Evolutionary conservation across 2,329 filamentous ascomycete genomes (phyloP).

Genomic region (Ophioceras dolichostomum): DNA sequence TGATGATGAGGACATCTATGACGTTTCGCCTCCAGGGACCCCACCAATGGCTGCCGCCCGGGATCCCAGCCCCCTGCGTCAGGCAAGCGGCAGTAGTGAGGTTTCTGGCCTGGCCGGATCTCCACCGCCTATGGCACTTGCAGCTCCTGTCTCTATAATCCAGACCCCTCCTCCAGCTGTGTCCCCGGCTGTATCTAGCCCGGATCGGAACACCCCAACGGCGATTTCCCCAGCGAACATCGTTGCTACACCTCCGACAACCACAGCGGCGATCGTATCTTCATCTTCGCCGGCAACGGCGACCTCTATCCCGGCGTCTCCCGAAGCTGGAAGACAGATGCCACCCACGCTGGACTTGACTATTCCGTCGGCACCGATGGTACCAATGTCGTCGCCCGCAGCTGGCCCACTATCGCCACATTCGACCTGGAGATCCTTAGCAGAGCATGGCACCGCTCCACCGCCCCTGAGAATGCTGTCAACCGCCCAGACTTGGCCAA

Average conservation of each 20-base stretch:
- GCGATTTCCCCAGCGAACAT: slow-evolving; percentile 2
- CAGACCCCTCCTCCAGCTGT: neutral
- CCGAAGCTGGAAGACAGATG: neutral
- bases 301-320: no score
- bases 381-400: neutral
- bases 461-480: slow-evolving; percentile 10
- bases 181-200: no score
- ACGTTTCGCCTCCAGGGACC: slow-evolving; percentile 32
- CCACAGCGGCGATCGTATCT: no score
- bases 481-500: slow-evolving; percentile 35
- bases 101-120: no score
- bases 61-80: slow-evolving; percentile 3
- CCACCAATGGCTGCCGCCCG: slow-evolving; percentile 17
- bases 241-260: no score
- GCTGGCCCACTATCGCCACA: slow-evolving; percentile 10
- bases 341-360: slow-evolving; percentile 16
- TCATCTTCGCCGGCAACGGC: no score
- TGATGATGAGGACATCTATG: slow-evolving; percentile 27
- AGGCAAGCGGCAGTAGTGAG: slow-evolving; percentile 6
- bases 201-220: slow-evolving; percentile 1
- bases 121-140: slow-evolving; percentile 6
- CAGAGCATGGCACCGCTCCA: slow-evolving; percentile 7
- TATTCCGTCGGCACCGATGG: slow-evolving; percentile 11
- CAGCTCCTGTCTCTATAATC: neutral
- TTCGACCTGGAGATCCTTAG: slow-evolving; percentile 6